Evolutionary conservation across 2,329 filamentous ascomycete genomes (phyloP).

Genomic region (Hysterium pulicare): DNA sequence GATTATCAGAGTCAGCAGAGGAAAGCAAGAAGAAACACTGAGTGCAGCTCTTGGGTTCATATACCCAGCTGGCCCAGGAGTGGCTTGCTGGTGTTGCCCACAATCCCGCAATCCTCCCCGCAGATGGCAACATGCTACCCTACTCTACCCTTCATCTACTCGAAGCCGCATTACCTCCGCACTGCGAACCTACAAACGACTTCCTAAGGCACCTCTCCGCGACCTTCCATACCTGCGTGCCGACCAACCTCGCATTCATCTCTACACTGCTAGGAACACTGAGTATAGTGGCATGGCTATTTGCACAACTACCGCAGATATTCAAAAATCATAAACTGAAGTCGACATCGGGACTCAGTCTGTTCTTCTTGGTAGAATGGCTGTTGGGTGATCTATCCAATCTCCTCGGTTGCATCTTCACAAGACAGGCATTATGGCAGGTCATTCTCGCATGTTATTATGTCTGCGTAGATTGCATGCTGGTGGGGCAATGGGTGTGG

Average conservation of each 20-base stretch:
- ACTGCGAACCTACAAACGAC: conserved; percentile 59
- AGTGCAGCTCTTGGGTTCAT: neutral
- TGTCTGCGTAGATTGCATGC: conserved; percentile 60
- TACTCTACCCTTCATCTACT: conserved; percentile 30
- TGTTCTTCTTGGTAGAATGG: conserved; percentile 66
- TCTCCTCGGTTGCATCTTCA: conserved; percentile 60
- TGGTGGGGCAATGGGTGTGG: conserved; percentile 64
- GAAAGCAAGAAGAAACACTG: neutral
- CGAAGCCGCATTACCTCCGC: conserved; percentile 48
- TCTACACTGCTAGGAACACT: conserved; percentile 59
- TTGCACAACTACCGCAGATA: conserved; percentile 66
- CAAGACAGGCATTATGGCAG: conserved; percentile 64
- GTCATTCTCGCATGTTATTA: conserved; percentile 64
- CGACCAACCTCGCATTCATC: conserved; percentile 59
- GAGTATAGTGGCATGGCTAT: conserved; percentile 66
- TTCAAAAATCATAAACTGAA: conserved; percentile 64
- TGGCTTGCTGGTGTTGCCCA: neutral
- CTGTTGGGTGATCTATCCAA: conserved; percentile 63
- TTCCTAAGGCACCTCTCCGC: conserved; percentile 58
- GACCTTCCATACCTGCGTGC: conserved; percentile 60
- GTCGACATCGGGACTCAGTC: conserved; percentile 62
- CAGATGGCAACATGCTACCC: conserved; percentile 33
- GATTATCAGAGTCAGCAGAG: neutral
- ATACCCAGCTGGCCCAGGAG: neutral
- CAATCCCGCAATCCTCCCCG: conserved; percentile 11